phyloP scores from a whole-genome alignment of 805 yeast genomes.

The Candida anglica region DNA sequence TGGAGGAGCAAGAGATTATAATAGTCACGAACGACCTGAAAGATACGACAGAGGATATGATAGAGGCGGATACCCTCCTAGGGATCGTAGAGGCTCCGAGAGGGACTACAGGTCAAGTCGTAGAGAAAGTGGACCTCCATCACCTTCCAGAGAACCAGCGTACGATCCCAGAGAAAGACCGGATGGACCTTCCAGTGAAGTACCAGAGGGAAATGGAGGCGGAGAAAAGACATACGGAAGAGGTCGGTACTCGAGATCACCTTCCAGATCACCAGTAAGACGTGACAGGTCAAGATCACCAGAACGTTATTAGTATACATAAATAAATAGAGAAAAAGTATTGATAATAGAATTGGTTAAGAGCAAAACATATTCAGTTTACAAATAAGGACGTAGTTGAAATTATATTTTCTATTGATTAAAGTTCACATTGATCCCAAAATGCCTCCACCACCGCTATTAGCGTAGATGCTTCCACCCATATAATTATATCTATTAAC shows the following conservation, averaged over 20 bases:
- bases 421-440: neutral
- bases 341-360: no score
- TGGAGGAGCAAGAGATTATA: constrained; percentile 7
- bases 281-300: constrained; percentile 39
- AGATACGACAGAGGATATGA: constrained; percentile 6
- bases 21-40: constrained; percentile 7
- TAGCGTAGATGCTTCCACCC: constrained; percentile 1
- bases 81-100: constrained; percentile 11
- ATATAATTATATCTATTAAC: constrained; percentile 3
- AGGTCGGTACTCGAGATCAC: constrained; percentile 28
- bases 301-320: constrained; percentile 17
- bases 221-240: constrained; percentile 7
- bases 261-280: constrained; percentile 21
- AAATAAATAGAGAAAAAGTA: no score
- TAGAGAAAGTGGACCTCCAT: no score
- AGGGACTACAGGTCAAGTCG: constrained; percentile 5
- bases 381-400: no score
- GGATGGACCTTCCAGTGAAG: constrained; percentile 5
- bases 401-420: no score
- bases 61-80: constrained; percentile 8
- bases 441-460: neutral
- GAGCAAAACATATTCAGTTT: no score
- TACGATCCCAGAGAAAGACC: constrained; percentile 5
- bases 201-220: constrained; percentile 2
- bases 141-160: no score